These are phyloP conservation scores for Pichia insulana DNA, from an alignment of 805 yeast species.

Conservation along the genomic window DNA sequence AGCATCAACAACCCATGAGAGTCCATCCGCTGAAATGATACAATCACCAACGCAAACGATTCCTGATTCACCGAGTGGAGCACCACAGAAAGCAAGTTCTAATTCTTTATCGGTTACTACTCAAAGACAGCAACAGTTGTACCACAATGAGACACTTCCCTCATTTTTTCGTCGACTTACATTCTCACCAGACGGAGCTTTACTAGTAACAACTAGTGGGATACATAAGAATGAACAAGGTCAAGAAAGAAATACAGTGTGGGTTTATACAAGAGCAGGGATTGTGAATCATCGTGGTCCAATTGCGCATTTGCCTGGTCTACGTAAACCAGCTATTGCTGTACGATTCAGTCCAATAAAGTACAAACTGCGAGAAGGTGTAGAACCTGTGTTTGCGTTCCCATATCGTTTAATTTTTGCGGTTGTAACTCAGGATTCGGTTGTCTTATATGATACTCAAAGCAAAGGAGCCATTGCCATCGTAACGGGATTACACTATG, in stretches of 20 bases:
- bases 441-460: conserved; percentile 75
- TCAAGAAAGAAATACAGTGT: conserved; percentile 47
- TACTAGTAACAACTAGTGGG: conserved; percentile 76
- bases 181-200: conserved; percentile 84
- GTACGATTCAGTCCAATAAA: conserved; percentile 65
- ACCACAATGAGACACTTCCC: conserved; percentile 80
- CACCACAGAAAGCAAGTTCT: no score
- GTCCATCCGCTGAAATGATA: no score
- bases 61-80: no score
- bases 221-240: conserved; percentile 30
- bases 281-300: conserved; percentile 50
- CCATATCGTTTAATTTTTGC: conserved; percentile 85
- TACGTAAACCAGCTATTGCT: conserved; percentile 78
- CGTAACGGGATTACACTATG: conserved; percentile 75
- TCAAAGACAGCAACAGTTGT: conserved; percentile 42
- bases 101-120: conserved; percentile 37
- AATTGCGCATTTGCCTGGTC: conserved; percentile 67
- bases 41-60: conserved; percentile 26
- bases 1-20: conserved; percentile 22
- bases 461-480: conserved; percentile 58
- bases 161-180: conserved; percentile 82
- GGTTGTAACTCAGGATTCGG: conserved; percentile 84
- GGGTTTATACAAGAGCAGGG: conserved; percentile 66
- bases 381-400: conserved; percentile 35
- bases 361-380: conserved; percentile 32